phyloP scores from a whole-genome alignment of 495 filamentous ascomycete genomes.

The Talaromyces trachyspermus region DNA sequence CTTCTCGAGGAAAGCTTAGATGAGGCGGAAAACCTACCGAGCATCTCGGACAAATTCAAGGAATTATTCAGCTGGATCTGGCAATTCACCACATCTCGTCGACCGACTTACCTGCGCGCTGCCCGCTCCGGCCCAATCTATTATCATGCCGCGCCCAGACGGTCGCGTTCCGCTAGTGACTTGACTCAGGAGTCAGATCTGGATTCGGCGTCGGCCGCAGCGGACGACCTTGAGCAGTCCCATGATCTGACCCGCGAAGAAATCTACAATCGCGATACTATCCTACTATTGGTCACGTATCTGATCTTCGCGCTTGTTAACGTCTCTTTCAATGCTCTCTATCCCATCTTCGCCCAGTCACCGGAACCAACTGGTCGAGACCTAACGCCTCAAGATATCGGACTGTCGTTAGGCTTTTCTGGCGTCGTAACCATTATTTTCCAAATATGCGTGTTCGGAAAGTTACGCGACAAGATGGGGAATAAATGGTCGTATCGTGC shows the following conservation, averaged over 20 bases:
- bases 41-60: slow-evolving; percentile 48
- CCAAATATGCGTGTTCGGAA: slow-evolving; percentile 76
- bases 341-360: slow-evolving; percentile 81
- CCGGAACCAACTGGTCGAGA: slow-evolving; percentile 65
- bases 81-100: slow-evolving; percentile 59
- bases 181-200: slow-evolving; percentile 31
- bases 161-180: slow-evolving; percentile 12
- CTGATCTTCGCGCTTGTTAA: slow-evolving; percentile 85
- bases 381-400: slow-evolving; percentile 72
- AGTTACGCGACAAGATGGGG: slow-evolving; percentile 70
- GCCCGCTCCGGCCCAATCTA: slow-evolving; percentile 14
- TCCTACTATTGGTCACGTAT: slow-evolving; percentile 73
- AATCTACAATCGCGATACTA: slow-evolving; percentile 69
- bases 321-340: slow-evolving; percentile 82
- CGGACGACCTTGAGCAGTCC: slow-evolving; percentile 25
- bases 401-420: slow-evolving; percentile 77
- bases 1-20: slow-evolving; percentile 89
- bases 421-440: slow-evolving; percentile 80
- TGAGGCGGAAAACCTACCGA: slow-evolving; percentile 56
- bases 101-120: slow-evolving; percentile 51
- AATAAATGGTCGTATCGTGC: slow-evolving; percentile 77
- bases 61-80: slow-evolving; percentile 63
- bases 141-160: slow-evolving; percentile 8
- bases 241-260: slow-evolving; percentile 38
- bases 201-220: slow-evolving; percentile 33